Percentiles rank a stretch among this genome's conserved stretches.
Evolutionary conservation across 2,329 filamentous ascomycete genomes (phyloP).

Genomic region (Diaporthe batatas): DNA sequence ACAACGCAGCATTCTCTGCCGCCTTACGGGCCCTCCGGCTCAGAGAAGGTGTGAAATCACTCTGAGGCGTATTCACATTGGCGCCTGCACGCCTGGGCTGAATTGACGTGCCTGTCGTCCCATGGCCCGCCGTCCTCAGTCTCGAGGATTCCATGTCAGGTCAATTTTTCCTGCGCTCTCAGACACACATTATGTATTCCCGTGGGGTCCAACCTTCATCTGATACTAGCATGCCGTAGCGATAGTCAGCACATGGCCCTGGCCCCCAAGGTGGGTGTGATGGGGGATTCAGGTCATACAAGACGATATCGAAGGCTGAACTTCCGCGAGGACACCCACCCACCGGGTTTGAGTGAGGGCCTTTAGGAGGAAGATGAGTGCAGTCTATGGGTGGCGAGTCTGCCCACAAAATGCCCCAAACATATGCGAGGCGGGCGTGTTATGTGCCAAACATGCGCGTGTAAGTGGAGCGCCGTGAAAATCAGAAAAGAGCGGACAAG

Average conservation of each 20-base stretch:
- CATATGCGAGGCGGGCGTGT: slow-evolving; percentile 43
- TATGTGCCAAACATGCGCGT: slow-evolving; percentile 38
- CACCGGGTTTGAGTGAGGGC: slow-evolving; percentile 31
- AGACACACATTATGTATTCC: slow-evolving; percentile 38
- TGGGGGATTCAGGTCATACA: slow-evolving; percentile 14
- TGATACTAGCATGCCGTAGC: slow-evolving; percentile 9
- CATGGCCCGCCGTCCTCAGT: slow-evolving; percentile 47
- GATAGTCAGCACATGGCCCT: slow-evolving; percentile 27
- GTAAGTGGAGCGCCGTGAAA: slow-evolving; percentile 27
- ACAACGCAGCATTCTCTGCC: slow-evolving; percentile 43
- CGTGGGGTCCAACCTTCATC: slow-evolving; percentile 43
- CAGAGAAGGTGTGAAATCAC: slow-evolving; percentile 46
- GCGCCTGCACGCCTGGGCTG: slow-evolving; percentile 48
- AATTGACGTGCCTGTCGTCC: slow-evolving; percentile 45
- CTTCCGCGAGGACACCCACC: slow-evolving; percentile 14
- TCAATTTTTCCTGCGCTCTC: slow-evolving; percentile 43
- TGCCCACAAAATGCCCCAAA: slow-evolving; percentile 9
- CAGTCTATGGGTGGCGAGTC: neutral
- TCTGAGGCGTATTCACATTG: slow-evolving; percentile 48
- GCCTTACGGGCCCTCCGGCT: slow-evolving; percentile 48
- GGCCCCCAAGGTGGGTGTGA: slow-evolving; percentile 12
- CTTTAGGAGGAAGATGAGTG: neutral
- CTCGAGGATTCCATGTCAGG: slow-evolving; percentile 52
- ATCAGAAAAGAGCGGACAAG: slow-evolving; percentile 34
- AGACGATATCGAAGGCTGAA: neutral